A percentile compares a stretch with the other conserved stretches of the same genome.
Evolutionary conservation across 495 filamentous ascomycete species (phyloP).

Genomic region (Arthonia radiata): DNA sequence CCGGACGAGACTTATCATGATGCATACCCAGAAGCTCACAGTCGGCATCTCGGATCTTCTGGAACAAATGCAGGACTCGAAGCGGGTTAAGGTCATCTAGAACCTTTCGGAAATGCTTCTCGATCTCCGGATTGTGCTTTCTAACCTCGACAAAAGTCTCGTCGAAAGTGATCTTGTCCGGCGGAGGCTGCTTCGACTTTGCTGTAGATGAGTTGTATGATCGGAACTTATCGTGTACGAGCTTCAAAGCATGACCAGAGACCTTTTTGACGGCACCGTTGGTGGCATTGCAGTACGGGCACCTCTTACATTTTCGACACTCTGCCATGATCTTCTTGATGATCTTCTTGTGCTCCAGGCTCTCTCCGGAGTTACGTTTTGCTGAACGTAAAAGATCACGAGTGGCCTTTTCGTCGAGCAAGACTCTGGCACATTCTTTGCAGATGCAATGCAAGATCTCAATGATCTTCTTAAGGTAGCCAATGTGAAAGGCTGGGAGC

Average conservation of each 20-base stretch:
- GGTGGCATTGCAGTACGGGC: conserved; percentile 45
- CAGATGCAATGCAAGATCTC: conserved; percentile 79
- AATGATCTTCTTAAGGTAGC: conserved; percentile 79
- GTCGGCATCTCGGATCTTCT: conserved; percentile 57
- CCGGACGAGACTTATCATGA: conserved; percentile 64
- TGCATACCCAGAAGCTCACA: conserved; percentile 80
- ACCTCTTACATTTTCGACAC: conserved; percentile 60
- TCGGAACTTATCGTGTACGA: conserved; percentile 80
- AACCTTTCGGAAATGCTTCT: conserved; percentile 70
- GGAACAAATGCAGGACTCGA: conserved; percentile 71
- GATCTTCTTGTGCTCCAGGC: conserved; percentile 49
- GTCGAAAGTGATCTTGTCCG: conserved; percentile 60
- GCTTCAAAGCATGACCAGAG: conserved; percentile 51
- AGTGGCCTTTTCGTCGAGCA: conserved; percentile 53
- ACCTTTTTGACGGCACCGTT: conserved; percentile 82
- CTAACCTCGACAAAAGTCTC: conserved; percentile 57
- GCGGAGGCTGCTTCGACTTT: conserved; percentile 53
- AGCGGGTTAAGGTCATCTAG: conserved; percentile 87
- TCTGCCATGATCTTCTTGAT: conserved; percentile 70
- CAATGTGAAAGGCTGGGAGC: conserved; percentile 80
- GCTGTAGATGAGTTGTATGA: conserved; percentile 68
- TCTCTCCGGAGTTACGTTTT: conserved; percentile 63
- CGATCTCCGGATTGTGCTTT: conserved; percentile 50
- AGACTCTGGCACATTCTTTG: conserved; percentile 57
- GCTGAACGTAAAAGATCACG: conserved; percentile 50